Evolutionary conservation across 2,329 filamentous ascomycete genomes (phyloP).

Genomic region (Massarina eburnea): DNA sequence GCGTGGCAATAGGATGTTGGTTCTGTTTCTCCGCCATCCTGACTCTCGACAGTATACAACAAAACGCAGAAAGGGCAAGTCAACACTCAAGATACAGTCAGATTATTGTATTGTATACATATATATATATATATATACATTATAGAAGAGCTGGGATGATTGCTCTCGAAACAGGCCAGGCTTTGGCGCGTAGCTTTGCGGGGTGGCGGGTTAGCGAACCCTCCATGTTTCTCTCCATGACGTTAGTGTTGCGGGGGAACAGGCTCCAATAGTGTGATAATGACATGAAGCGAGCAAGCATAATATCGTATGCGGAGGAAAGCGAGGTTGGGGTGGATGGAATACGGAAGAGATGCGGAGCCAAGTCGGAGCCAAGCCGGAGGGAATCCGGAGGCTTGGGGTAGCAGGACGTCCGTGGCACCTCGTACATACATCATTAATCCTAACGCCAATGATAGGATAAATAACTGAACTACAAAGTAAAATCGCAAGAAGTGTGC

Average conservation of each 20-base stretch:
- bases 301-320: background rate
- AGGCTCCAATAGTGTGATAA: no score
- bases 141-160: slow-evolving; percentile 14
- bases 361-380: slow-evolving; percentile 26
- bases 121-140: slow-evolving; percentile 11
- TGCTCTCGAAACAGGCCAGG: slow-evolving; percentile 9
- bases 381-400: background rate
- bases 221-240: no score
- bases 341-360: slow-evolving; percentile 2
- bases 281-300: no score
- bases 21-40: slow-evolving; percentile 24
- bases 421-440: no score
- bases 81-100: background rate
- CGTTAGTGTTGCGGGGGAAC: no score
- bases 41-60: background rate
- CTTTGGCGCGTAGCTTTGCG: slow-evolving; percentile 12
- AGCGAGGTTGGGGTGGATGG: background rate
- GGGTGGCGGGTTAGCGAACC: slow-evolving; percentile 15
- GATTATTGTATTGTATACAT: background rate
- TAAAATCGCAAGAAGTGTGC: no score
- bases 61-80: no score
- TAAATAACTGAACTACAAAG: no score
- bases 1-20: slow-evolving; percentile 12
- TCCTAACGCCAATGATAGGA: no score
- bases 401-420: background rate